Evolutionary conservation across 257 asterid species (phyloP).

Genomic region (Penstemon eatonii): DNA sequence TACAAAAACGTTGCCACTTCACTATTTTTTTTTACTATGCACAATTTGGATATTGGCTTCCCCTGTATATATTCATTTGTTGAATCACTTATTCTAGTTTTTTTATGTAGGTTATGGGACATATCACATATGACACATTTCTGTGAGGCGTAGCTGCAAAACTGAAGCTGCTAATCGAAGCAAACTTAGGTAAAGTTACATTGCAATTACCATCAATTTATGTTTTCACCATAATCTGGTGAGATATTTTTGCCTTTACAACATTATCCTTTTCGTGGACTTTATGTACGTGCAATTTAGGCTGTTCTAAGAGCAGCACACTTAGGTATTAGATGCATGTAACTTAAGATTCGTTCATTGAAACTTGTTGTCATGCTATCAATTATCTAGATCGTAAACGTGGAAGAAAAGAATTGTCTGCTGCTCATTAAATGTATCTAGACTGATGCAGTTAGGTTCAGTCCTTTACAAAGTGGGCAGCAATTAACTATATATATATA

Average conservation of each 20-base stretch:
- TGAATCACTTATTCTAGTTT: slow-evolving; percentile 5
- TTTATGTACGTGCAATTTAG: not conserved
- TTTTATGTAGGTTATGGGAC: not conserved
- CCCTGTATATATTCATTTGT: not conserved
- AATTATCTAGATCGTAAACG: not conserved
- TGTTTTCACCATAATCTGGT: not conserved
- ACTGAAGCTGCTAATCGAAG: not conserved
- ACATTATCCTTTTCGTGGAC: slow-evolving; percentile 1
- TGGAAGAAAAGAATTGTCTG: not conserved
- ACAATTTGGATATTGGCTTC: not conserved
- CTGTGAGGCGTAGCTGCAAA: not conserved
- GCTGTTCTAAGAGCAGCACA: not conserved
- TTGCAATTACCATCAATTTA: not conserved
- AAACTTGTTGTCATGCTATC: slow-evolving; percentile 2
- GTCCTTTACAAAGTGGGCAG: no score
- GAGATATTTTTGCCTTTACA: slow-evolving; percentile 17
- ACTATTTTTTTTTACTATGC: no score
- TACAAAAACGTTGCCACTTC: no score
- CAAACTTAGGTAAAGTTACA: not conserved
- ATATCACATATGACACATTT: not conserved
- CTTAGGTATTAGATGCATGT: slow-evolving; percentile 13
- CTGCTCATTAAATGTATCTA: slow-evolving; percentile 16
- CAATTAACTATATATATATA: no score
- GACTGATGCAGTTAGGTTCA: slow-evolving; percentile 6
- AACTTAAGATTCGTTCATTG: slow-evolving; percentile 8